These are phyloP conservation scores for Leucosporidium yakuticum DNA, from an alignment of 768 basidiomycete genomes.

Conservation along the genomic window DNA sequence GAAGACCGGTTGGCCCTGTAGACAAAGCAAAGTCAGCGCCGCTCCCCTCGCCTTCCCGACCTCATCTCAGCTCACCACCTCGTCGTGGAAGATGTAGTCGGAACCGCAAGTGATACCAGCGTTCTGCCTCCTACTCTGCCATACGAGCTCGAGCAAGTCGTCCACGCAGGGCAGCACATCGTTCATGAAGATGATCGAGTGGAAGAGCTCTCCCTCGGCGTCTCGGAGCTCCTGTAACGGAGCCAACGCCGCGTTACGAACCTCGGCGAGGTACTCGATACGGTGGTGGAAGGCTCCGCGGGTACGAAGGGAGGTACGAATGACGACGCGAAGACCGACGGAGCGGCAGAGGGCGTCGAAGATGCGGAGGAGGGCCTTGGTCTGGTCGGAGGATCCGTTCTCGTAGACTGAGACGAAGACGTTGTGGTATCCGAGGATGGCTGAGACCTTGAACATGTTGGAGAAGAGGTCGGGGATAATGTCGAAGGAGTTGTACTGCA, in stretches of 20 bases:
- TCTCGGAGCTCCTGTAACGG: constrained; percentile 91
- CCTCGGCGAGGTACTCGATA: constrained; percentile 99
- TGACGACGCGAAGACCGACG: constrained; percentile 87
- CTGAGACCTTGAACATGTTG: constrained; percentile 86
- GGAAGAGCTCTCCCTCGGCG: constrained; percentile 86
- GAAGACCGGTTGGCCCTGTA: constrained; percentile 76
- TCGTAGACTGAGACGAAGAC: constrained; percentile 98
- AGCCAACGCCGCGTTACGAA: constrained; percentile 95
- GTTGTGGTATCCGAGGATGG: constrained; percentile 92
- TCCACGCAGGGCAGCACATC: constrained; percentile 97
- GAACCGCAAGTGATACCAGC: constrained; percentile 97
- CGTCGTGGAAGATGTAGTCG: constrained; percentile 99
- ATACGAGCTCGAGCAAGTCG: constrained; percentile 94
- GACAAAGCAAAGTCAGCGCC: neutral
- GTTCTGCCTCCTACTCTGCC: constrained; percentile 85
- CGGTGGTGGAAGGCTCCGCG: constrained; percentile 97
- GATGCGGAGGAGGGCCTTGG: constrained; percentile 88
- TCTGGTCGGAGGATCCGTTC: constrained; percentile 98
- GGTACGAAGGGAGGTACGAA: constrained; percentile 85
- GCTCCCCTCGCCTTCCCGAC: neutral
- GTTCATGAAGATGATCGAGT: constrained; percentile 98
- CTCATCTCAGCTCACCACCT: constrained; percentile 56
- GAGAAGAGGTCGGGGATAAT: constrained; percentile 95
- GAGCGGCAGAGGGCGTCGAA: constrained; percentile 86
- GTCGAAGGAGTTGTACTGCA: constrained; percentile 90